Conservation (phyloP, 805 yeast species). For the Deakozyma indianensis region DNA sequence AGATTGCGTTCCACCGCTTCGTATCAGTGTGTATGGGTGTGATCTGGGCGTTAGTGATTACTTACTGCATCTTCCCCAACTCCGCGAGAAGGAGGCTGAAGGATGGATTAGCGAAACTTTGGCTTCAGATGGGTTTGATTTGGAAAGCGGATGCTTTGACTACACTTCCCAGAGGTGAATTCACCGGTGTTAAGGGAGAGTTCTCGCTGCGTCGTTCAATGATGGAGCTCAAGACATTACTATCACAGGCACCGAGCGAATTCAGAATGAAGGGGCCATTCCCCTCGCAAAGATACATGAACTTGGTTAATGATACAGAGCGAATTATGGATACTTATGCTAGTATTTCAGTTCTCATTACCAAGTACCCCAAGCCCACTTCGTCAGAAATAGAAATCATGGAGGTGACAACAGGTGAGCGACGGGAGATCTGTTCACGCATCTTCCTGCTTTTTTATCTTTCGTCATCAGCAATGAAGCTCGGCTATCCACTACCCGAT, state of each 20-base stretch:
- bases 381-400: constrained; percentile 43
- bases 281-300: constrained; percentile 37
- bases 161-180: constrained; percentile 6
- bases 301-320: constrained; percentile 41
- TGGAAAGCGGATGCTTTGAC: constrained; percentile 67
- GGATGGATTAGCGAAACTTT: constrained; percentile 47
- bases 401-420: constrained; percentile 32
- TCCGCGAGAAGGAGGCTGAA: constrained; percentile 61
- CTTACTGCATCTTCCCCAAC: constrained; percentile 53
- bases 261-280: constrained; percentile 61
- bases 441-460: constrained; percentile 60
- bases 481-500: constrained; percentile 66
- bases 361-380: constrained; percentile 41
- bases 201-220: constrained; percentile 16
- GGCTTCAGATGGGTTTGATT: constrained; percentile 68
- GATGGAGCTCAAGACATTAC: constrained; percentile 41
- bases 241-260: constrained; percentile 65
- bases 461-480: constrained; percentile 48
- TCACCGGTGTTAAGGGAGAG: neutral
- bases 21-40: constrained; percentile 61
- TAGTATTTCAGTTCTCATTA: constrained; percentile 54
- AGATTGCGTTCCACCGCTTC: constrained; percentile 68
- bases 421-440: constrained; percentile 56
- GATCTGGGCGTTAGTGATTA: constrained; percentile 60
- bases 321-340: constrained; percentile 61